Evolutionary conservation across 23 red algal species (phyloP).

Genomic region (Agarophyton chilense): DNA sequence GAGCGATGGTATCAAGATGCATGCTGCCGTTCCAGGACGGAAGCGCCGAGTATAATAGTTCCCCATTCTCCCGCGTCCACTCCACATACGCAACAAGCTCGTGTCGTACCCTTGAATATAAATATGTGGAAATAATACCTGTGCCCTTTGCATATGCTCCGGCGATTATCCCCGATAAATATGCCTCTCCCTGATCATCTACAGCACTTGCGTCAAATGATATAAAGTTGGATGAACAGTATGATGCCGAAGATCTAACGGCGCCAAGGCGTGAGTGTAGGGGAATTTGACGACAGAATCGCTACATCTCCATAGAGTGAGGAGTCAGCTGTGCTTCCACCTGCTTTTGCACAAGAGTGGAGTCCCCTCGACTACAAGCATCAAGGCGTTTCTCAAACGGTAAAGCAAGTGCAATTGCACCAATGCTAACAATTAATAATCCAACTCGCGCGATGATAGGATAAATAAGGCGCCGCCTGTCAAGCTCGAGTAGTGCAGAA

Average conservation of each 20-base stretch:
- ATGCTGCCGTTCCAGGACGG: not conserved
- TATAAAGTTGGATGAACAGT: not conserved
- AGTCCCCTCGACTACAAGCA: conserved; percentile 21
- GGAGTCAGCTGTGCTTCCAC: not conserved
- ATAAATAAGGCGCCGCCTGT: not conserved
- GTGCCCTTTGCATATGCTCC: not conserved
- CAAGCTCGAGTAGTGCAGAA: not conserved
- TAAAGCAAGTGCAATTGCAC: not conserved
- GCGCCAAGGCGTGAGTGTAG: not conserved
- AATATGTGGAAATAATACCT: not conserved
- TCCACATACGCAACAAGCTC: not conserved
- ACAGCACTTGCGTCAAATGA: not conserved
- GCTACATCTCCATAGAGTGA: no score
- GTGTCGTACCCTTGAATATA: not conserved
- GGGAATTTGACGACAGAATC: not conserved
- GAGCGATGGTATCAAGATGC: not conserved
- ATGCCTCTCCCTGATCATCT: not conserved
- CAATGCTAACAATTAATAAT: not conserved
- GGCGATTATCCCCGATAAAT: not conserved
- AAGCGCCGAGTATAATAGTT: not conserved
- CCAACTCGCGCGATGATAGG: not conserved
- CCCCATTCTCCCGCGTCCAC: not conserved
- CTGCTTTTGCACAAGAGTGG: not conserved
- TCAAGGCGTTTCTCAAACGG: not conserved
- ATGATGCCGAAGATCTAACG: not conserved